Conservation (phyloP, 352 stramenopile genomes). For the Pythium volutum region DNA sequence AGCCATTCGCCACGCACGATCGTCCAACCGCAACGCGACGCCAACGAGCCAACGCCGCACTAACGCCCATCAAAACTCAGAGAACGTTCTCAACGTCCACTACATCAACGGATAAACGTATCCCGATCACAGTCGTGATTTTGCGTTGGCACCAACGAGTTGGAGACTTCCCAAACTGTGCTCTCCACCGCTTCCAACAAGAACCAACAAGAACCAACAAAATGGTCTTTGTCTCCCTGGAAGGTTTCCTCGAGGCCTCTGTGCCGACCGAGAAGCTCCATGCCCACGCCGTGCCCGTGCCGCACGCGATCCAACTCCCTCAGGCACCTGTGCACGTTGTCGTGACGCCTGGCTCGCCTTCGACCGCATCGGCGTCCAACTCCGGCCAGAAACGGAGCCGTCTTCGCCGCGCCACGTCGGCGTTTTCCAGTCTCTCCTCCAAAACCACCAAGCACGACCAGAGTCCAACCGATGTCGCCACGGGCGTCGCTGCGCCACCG, state of each 20-base stretch:
- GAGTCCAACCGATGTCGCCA: constrained; percentile 16
- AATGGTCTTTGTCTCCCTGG: constrained; percentile 83
- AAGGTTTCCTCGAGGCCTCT: constrained; percentile 55
- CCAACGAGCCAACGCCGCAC: neutral
- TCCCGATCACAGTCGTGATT: neutral
- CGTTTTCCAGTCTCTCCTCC: constrained; percentile 23
- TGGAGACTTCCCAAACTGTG: neutral
- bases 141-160: neutral
- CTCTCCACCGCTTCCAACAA: neutral
- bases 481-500: neutral
- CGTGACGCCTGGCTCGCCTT: constrained; percentile 56
- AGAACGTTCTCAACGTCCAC: neutral
- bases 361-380: neutral
- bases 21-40: neutral
- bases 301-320: constrained; percentile 16
- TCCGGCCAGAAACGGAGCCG: constrained; percentile 26
- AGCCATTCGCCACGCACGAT: constrained; percentile 5
- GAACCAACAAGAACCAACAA: constrained; percentile 6
- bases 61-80: neutral
- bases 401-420: constrained; percentile 27
- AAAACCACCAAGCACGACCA: constrained; percentile 8
- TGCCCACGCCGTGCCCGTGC: neutral
- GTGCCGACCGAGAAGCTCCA: constrained; percentile 20
- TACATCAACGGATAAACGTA: neutral
- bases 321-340: constrained; percentile 46